Evolutionary conservation across 2,329 filamentous ascomycete genomes (phyloP).

Genomic region (Fusarium pseudocircinatum): DNA sequence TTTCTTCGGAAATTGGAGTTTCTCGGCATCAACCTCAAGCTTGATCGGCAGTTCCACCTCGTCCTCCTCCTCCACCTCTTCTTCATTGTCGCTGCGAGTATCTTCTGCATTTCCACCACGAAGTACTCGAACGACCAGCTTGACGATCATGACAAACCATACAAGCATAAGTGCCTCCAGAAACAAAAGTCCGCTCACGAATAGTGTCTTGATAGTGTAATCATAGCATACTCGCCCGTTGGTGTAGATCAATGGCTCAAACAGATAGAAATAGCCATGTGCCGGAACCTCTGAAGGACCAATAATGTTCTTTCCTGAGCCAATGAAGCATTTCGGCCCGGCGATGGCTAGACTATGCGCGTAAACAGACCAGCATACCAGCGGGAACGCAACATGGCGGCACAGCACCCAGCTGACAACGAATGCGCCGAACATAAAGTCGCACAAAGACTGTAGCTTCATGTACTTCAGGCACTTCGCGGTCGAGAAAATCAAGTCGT

Average conservation of each 20-base stretch:
- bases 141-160: constrained; percentile 86
- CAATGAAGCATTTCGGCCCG: constrained; percentile 74
- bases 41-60: constrained; percentile 63
- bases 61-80: constrained; percentile 62
- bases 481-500: constrained; percentile 72
- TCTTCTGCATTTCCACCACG: constrained; percentile 84
- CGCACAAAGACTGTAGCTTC: constrained; percentile 78
- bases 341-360: constrained; percentile 9
- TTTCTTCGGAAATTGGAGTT: constrained; percentile 61
- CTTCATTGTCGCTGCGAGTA: constrained; percentile 79
- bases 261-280: constrained; percentile 66
- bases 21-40: constrained; percentile 78
- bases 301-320: constrained; percentile 61
- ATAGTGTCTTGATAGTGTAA: constrained; percentile 75
- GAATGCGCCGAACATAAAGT: constrained; percentile 86
- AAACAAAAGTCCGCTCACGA: constrained; percentile 79
- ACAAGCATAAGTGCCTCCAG: constrained; percentile 82
- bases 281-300: constrained; percentile 60
- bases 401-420: constrained; percentile 84
- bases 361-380: constrained; percentile 79
- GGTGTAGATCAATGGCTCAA: constrained; percentile 77
- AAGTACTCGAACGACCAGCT: constrained; percentile 70
- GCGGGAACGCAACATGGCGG: constrained; percentile 82
- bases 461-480: constrained; percentile 96
- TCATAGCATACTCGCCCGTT: constrained; percentile 84